Conservation (phyloP, 2,329 filamentous ascomycete species). For the Neonectria hederae region DNA sequence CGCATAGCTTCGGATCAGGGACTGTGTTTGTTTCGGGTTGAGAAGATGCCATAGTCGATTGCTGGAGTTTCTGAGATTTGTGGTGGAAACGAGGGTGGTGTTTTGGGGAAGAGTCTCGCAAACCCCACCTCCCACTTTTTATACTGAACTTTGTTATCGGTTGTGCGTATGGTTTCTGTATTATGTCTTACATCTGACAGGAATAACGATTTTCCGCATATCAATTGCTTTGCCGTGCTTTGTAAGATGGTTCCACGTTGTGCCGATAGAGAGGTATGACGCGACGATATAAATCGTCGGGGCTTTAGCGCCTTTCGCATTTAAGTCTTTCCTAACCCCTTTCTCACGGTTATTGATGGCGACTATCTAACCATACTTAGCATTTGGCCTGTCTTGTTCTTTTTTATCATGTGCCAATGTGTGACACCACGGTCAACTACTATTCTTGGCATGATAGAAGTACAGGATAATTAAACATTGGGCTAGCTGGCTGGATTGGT, state of each 20-base stretch:
- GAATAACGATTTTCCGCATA: background rate
- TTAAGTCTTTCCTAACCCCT: too few species aligned
- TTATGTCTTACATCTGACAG: background rate
- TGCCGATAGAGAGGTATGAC: background rate
- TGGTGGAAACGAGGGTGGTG: background rate
- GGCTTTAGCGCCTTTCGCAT: background rate
- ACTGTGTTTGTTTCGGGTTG: constrained; percentile 6
- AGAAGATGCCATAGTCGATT: constrained; percentile 12
- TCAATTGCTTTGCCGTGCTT: background rate
- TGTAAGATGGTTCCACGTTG: background rate
- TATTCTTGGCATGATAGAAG: too few species aligned
- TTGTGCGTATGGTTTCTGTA: background rate
- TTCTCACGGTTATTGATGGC: too few species aligned
- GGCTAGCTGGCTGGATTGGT: too few species aligned
- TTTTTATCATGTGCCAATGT: too few species aligned
- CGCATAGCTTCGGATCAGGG: constrained; percentile 8
- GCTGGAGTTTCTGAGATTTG: background rate
- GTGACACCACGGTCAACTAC: too few species aligned
- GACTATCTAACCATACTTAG: too few species aligned
- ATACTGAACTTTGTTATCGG: background rate
- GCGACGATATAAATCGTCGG: background rate
- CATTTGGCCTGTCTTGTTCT: too few species aligned
- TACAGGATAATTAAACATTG: too few species aligned
- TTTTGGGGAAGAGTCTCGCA: background rate
- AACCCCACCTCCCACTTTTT: background rate